phyloP scores from a whole-genome alignment of 2,329 filamentous ascomycete genomes.

The Penicillium sp. region DNA sequence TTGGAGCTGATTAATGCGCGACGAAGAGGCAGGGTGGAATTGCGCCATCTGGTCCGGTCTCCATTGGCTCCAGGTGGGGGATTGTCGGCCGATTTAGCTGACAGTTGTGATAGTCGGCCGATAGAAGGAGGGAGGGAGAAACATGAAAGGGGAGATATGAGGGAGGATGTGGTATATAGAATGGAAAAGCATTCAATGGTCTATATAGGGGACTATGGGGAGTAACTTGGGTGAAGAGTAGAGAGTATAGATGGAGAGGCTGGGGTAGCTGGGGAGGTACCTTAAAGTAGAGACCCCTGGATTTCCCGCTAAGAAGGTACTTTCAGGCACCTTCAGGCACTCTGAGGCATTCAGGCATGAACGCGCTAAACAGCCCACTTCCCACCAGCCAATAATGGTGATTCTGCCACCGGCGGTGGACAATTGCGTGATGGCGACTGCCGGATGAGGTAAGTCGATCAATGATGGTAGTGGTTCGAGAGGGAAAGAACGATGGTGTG shows the following conservation, averaged over 20 bases:
- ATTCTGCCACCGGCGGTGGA: slow-evolving; percentile 36
- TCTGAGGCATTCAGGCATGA: slow-evolving; percentile 4
- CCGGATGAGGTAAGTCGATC: slow-evolving; percentile 23
- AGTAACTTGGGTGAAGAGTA: background rate
- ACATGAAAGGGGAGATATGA: background rate
- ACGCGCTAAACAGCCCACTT: slow-evolving; percentile 33
- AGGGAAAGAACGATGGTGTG: slow-evolving; percentile 5
- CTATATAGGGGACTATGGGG: no score
- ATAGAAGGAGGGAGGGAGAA: background rate
- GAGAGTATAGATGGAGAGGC: background rate
- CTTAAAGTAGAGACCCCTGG: background rate
- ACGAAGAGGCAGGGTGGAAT: slow-evolving; percentile 24
- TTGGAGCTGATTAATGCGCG: slow-evolving; percentile 6
- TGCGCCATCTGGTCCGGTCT: slow-evolving; percentile 36
- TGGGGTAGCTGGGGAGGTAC: background rate
- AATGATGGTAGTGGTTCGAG: slow-evolving; percentile 5
- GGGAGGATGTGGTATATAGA: background rate
- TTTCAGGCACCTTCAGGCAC: no score
- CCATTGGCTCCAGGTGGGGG: slow-evolving; percentile 31
- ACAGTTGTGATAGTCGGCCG: slow-evolving; percentile 8
- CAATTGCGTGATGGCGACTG: slow-evolving; percentile 41
- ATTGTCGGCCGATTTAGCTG: slow-evolving; percentile 34
- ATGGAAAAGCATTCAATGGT: background rate
- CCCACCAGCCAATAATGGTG: slow-evolving; percentile 28
- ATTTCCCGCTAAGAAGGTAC: background rate